A percentile compares a stretch with the other conserved stretches of the same genome.
Evolutionary conservation across 768 basidiomycete genomes (phyloP).

Genomic region (Termitomyces sp.): DNA sequence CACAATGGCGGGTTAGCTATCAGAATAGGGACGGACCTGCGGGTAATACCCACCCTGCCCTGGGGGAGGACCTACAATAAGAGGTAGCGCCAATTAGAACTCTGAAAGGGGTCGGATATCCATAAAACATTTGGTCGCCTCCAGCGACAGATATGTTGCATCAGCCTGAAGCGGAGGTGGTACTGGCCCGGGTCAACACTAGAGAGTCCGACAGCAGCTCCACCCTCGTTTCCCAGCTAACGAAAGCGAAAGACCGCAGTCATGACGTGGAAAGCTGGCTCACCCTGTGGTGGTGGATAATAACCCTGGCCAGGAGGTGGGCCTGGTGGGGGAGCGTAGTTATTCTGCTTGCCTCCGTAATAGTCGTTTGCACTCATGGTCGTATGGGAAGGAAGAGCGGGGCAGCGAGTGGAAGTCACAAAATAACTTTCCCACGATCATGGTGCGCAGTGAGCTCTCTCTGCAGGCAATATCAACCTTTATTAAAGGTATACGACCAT

Average conservation of each 20-base stretch:
- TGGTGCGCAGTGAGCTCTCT: too few species aligned
- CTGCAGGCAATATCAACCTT: not conserved
- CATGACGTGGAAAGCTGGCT: not conserved
- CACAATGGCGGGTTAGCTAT: not conserved
- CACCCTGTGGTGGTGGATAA: constrained; percentile 12
- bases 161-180: not conserved
- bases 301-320: constrained; percentile 32
- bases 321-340: constrained; percentile 51
- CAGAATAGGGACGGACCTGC: constrained; percentile 28
- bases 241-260: not conserved
- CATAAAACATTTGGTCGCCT: not conserved
- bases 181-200: not conserved
- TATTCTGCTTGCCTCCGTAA: constrained; percentile 51
- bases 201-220: not conserved
- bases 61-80: constrained; percentile 42
- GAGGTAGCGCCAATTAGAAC: constrained; percentile 1
- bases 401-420: too few species aligned
- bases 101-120: not conserved
- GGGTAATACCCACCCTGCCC: constrained; percentile 70
- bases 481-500: not conserved
- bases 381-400: constrained; percentile 13
- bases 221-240: too few species aligned
- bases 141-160: not conserved
- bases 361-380: constrained; percentile 76
- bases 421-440: too few species aligned